phyloP scores from a whole-genome alignment of 306 rosid genomes.

The Cucurbita argyrosperma region DNA sequence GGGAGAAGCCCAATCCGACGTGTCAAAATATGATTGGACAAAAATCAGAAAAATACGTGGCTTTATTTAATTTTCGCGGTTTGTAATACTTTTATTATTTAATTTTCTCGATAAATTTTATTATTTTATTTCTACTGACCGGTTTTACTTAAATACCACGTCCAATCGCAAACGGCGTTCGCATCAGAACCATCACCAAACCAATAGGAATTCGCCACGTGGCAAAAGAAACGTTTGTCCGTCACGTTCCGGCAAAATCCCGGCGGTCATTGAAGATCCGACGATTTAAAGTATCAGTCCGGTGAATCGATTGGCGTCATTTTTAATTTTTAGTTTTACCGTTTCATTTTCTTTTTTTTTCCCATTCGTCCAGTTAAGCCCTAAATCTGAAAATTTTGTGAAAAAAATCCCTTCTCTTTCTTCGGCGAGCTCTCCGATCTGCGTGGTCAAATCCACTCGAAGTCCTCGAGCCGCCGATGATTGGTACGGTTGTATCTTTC shows the following conservation, averaged over 20 bases:
- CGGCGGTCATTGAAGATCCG: background rate
- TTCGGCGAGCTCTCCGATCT: conserved; percentile 39
- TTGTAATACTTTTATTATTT: background rate
- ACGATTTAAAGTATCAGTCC: background rate
- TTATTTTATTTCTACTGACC: background rate
- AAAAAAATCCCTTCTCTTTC: conserved; percentile 10
- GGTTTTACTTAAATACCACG: background rate
- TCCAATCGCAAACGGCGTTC: background rate
- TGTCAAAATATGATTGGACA: background rate
- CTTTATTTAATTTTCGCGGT: background rate
- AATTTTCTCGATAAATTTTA: background rate
- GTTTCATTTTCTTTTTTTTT: background rate
- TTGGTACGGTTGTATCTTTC: conserved; percentile 12
- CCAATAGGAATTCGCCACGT: background rate
- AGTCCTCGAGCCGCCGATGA: conserved; percentile 16
- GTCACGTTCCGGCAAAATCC: background rate
- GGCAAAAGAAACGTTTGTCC: background rate
- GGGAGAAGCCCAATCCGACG: background rate
- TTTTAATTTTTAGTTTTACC: background rate
- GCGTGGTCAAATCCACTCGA: conserved; percentile 15
- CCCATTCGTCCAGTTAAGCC: conserved; percentile 35
- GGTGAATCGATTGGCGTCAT: background rate
- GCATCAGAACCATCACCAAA: background rate
- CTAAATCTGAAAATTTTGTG: conserved; percentile 27
- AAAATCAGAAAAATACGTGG: conserved; percentile 1